phyloP scores from a whole-genome alignment of 2,329 filamentous ascomycete genomes.

The Escovopsis sp. region DNA sequence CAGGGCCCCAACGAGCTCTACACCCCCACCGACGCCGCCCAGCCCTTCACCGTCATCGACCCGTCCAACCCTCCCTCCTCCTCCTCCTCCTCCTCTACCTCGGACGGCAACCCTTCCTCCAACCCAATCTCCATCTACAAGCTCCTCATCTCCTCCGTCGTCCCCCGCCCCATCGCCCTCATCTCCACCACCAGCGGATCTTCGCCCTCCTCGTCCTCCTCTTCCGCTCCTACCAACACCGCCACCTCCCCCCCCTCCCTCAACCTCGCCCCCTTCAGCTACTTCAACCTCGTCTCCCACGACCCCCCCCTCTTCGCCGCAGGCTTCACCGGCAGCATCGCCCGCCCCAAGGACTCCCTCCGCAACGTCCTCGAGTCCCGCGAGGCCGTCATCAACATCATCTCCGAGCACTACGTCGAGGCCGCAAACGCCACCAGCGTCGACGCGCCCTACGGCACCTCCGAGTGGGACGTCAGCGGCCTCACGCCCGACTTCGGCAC shows the following conservation, averaged over 20 bases:
- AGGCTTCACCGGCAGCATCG: constrained; percentile 30
- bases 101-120: too few relatives aligned
- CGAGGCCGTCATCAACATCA: constrained; percentile 79
- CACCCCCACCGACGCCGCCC: constrained; percentile 7
- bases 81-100: too few relatives aligned
- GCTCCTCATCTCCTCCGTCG: constrained; percentile 67
- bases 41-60: constrained; percentile 63
- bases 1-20: constrained; percentile 43
- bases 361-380: constrained; percentile 54
- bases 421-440: constrained; percentile 71
- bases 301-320: constrained; percentile 73
- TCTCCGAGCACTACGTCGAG: constrained; percentile 71
- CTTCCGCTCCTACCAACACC: too few relatives aligned
- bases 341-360: constrained; percentile 60
- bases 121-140: constrained; percentile 86
- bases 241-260: constrained; percentile 42
- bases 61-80: constrained; percentile 58
- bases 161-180: constrained; percentile 67
- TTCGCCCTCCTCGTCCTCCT: constrained; percentile 33
- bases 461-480: constrained; percentile 68
- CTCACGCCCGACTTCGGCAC: constrained; percentile 53
- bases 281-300: constrained; percentile 69
- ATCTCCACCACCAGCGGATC: constrained; percentile 23
- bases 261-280: constrained; percentile 80
- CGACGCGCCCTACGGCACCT: constrained; percentile 60